Base-by-base conservation (phyloP, 805 yeast genomes). In the Metahyphopichia silvanorum region DNA sequence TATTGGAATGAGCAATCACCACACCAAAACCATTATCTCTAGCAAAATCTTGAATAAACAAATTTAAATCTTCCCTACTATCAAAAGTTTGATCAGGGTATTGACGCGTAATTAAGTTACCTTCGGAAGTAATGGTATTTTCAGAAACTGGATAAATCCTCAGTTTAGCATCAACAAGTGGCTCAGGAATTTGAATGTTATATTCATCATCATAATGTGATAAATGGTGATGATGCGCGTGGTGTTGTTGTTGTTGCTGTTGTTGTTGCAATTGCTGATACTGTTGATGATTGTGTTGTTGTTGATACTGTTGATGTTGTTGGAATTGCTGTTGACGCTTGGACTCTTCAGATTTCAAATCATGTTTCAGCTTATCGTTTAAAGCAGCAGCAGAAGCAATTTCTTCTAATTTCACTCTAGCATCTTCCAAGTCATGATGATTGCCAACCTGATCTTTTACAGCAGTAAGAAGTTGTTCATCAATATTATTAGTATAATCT, bases 21-120 rank as follows among this genome's bases (percentile, higher is more conserved):
- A 74, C 75, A 4, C 79, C 79, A 55, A 75, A 74, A 31, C 76
- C 78, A 45, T 75, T 72, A 44, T 71, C 76, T 29, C 75, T 59
- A 14, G 78, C 78, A 57, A 74, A 75, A 37, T 74, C 79, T 32
- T 66, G 66, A 31, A 75, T 74, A 42, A 72, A 75, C 33, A 72
- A 76, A 40, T 73, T 73, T 42, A 75, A 58, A 30, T 69, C 75
- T 16, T 68, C 69, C 17, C 77, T 64, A 27, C 62, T 60, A 34
- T 66, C 71, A 46, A 75, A 75, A 15, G 63, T 66, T 44, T 73
- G 77, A 41, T 71, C 76, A 12, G 75, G 75, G 41, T 69, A 71
- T 38, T 76, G 73, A 22, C 77, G 67, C 5, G 80, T 74, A 46
- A 73, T 68, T 42, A 74, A 57, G 45, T 69, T 69, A 1, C 76